Conservation (phyloP, 1,284 basidiomycete species). For the Agroathelia rolfsii region DNA sequence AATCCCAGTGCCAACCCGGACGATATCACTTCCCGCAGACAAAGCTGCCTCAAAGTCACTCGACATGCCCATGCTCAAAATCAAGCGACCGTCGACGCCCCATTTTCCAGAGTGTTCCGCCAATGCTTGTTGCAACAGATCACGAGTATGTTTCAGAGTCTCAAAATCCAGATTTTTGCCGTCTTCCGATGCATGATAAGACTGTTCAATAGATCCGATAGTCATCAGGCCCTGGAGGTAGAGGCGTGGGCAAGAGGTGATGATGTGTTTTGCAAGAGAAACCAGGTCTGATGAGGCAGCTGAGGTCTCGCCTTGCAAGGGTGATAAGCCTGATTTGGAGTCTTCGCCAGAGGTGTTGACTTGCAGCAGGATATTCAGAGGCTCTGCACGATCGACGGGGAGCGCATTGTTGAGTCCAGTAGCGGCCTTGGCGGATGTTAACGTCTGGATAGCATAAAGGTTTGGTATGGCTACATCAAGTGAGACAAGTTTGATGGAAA, state of each 20-base stretch:
- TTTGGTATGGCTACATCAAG: conserved; percentile 70
- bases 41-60: conserved; percentile 88
- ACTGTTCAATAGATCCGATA: conserved; percentile 78
- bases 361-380: conserved; percentile 78
- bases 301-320: conserved; percentile 32
- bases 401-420: conserved; percentile 76
- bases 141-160: conserved; percentile 54
- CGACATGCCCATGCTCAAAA: conserved; percentile 98
- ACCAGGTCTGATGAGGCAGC: conserved; percentile 40
- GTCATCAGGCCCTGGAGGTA: conserved; percentile 89
- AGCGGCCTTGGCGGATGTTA: conserved; percentile 83
- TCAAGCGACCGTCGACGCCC: conserved; percentile 45
- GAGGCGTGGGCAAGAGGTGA: conserved; percentile 66
- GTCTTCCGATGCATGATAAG: conserved; percentile 38
- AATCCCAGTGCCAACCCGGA: conserved; percentile 87
- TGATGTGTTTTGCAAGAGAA: conserved; percentile 63
- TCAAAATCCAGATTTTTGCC: conserved; percentile 82
- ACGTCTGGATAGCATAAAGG: conserved; percentile 81
- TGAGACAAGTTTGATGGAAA: conserved; percentile 5
- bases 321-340: conserved; percentile 78
- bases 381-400: conserved; percentile 32
- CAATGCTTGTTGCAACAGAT: conserved; percentile 41
- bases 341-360: conserved; percentile 93
- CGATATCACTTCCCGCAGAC: conserved; percentile 76
- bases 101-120: conserved; percentile 28